Evolutionary conservation across 805 yeast genomes (phyloP), one percentile per base, ranked within the genome.

Genomic region (Zygoascus ofunaensis): DNA sequence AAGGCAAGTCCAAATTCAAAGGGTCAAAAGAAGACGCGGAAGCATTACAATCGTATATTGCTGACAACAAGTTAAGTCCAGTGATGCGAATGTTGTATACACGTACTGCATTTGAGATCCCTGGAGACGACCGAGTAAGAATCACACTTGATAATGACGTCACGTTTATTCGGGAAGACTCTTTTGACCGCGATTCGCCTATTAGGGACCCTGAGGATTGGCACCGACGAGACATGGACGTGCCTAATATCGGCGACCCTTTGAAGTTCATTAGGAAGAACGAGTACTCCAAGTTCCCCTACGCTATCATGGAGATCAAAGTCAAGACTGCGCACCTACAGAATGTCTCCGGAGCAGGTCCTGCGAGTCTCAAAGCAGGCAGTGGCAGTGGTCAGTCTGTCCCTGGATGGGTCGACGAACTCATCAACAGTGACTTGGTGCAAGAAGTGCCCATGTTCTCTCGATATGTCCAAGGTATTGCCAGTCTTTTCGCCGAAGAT

Each of bases 61-160:
- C 64, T 34, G 77, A 77, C 43, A 72, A 79, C 54, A 73, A 77
- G 48, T 71, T 90, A 51, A 84, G 86, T 64, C 98, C 98, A 12
- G 77, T 85, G 33, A 66, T 92, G 60, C 79, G 97, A 67, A 76
- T 96, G 8, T 76, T 81, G 32, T 87, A 85, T 67, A 84, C 87
- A 35, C 76, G 97, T 63, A 85, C 95, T 4, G 97, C 97, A 2
- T 90, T 92, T 71, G 97, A 90, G 70, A 90, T 90, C 55, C 98
- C 98, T 2, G 97, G 97, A 47, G 97, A 92, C 61, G 94, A 89
- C 61, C 77, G 90, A 58, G 82, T 89, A 33, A 79, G 97, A 61
- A 80, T 92, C 49, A 80, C 85, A 37, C 85, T 90, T 51, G 97
- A 90, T 65, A 82, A 94, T 14, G 92, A 92, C 61, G 77, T 92